phyloP scores from a whole-genome alignment of 73 alveolate species.

The Blepharisma japonicum region DNA sequence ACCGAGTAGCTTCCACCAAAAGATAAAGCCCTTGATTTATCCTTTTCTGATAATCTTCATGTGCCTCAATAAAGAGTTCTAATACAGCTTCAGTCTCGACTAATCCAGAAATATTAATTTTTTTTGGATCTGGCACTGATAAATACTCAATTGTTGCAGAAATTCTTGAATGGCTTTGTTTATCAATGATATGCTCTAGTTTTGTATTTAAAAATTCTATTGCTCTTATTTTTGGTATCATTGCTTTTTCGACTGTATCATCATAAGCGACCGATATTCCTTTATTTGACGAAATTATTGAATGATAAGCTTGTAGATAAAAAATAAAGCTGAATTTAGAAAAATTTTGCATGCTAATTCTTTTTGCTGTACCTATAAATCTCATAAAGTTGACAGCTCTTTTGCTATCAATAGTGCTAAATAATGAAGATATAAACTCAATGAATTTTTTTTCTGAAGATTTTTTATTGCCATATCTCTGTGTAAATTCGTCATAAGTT shows the following conservation, averaged over 20 bases:
- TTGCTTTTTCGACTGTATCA: neutral
- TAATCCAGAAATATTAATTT: neutral
- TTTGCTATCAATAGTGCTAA: neutral
- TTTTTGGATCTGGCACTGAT: constrained; percentile 17
- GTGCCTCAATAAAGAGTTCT: neutral
- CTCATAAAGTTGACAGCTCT: neutral
- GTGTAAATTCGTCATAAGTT: constrained; percentile 2
- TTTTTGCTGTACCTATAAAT: neutral
- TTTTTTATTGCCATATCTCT: constrained; percentile 10
- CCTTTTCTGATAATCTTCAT: neutral
- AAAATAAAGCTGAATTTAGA: neutral
- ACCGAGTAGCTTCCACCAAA: no score
- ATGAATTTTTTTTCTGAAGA: neutral
- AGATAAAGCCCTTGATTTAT: no score
- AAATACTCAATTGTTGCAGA: neutral
- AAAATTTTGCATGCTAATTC: neutral
- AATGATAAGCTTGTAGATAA: neutral
- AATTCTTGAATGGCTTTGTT: neutral
- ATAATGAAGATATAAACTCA: constrained; percentile 13
- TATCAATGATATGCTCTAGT: neutral
- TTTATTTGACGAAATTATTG: neutral
- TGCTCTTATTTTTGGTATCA: constrained; percentile 16
- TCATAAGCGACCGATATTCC: neutral
- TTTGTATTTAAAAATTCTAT: neutral
- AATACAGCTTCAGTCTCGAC: neutral